Base-by-base conservation (phyloP, 768 basidiomycete genomes). In the Grammothele lineata region DNA sequence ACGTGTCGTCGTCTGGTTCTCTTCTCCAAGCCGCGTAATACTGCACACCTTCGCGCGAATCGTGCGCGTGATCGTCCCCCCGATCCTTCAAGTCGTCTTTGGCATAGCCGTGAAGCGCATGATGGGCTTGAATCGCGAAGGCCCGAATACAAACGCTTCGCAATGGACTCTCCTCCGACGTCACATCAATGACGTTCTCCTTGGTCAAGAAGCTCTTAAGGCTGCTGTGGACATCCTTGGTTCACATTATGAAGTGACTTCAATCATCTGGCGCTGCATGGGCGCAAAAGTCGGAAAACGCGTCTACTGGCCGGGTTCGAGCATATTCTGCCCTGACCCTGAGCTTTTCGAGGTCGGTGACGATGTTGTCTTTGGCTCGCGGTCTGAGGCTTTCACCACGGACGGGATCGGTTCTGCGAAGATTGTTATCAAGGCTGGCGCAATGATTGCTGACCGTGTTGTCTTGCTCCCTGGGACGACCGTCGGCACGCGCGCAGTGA, bases 381-480 rank as follows among this genome's bases (percentile, higher is more conserved):
- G 68, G 37, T 71, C 71, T 10, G 68, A 70, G 51, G 51, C 75
- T 6, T 70, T 72, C 45, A 76, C 73, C 8, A 68, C 68, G 1
- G 74, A 76, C 55, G 59, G 65, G 18, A 47, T 70, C 19, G 74
- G 74, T n/a, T 58, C 71, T 15, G 66, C 53, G 12, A 69, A 62
- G 44, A 70, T 76, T 26, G 55, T 61, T 11, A 66, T 76, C 48
- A 68, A 60, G 7, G 58, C 61, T 36, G 74, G 74, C 67, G 73
- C 73, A 23, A 76, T 75, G 74, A 69, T 76, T 26, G 73, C 73
- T n/a, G 74, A 76, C 56, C 70, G 73, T 4, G 71, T 73, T 10
- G 67, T 76, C 3, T 61, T 76, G 9, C 63, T 74, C 14, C 74
- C 74, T 18, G 68, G 68, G 24, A 66, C 68, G 17, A 58, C 58